phyloP scores from a whole-genome alignment of 805 yeast genomes.

The Lipomyces yamanashiensis region DNA sequence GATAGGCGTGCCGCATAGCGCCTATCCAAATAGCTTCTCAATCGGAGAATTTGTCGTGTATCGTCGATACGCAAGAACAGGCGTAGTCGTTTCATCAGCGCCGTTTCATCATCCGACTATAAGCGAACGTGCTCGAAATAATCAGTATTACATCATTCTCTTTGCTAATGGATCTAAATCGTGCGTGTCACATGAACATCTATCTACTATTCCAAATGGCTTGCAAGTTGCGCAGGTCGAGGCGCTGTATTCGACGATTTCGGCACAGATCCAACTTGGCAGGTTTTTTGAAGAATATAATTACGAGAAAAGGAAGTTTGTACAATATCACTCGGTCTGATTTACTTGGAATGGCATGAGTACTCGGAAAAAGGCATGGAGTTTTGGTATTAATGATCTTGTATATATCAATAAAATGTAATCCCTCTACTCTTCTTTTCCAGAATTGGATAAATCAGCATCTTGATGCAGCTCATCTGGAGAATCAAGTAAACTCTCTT shows the following conservation, averaged over 20 bases:
- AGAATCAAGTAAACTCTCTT: constrained; percentile 2
- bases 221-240: background rate
- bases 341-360: background rate
- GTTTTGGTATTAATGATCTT: background rate
- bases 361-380: background rate
- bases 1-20: background rate
- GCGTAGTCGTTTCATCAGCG: constrained; percentile 9
- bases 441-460: background rate
- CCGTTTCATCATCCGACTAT: background rate
- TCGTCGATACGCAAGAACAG: constrained; percentile 12
- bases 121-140: background rate
- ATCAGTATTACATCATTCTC: constrained; percentile 9
- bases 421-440: background rate
- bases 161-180: constrained; percentile 10
- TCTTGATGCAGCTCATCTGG: background rate
- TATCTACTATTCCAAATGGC: background rate
- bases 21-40: background rate
- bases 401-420: background rate
- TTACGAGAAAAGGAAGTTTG: background rate
- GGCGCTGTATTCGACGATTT: background rate
- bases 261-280: constrained; percentile 12
- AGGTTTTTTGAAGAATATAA: constrained; percentile 16
- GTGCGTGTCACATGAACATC: constrained; percentile 15
- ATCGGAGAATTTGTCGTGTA: constrained; percentile 21
- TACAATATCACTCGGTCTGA: background rate